Percentiles rank a stretch among this genome's conserved stretches.
These are phyloP conservation scores for Calophaca sinica DNA, from an alignment of 306 rosid genomes.

Conservation along the genomic window DNA sequence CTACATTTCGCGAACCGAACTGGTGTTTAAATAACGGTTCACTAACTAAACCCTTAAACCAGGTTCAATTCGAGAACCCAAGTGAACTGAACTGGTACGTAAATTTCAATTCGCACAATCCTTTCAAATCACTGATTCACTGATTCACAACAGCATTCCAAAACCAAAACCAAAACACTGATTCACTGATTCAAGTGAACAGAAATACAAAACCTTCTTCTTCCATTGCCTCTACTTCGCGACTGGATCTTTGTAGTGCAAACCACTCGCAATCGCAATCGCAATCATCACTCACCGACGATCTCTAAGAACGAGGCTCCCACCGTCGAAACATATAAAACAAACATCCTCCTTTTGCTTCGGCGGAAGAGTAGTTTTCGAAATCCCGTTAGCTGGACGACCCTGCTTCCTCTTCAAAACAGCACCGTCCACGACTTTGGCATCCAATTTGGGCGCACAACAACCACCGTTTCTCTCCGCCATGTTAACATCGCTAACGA, in stretches of 20 bases:
- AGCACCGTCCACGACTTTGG: slow-evolving; percentile 43
- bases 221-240: too few species aligned
- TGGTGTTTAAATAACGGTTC: too few species aligned
- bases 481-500: slow-evolving; percentile 35
- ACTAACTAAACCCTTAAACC: too few species aligned
- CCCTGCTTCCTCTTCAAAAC: slow-evolving; percentile 70
- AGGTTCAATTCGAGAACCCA: too few species aligned
- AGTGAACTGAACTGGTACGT: too few species aligned
- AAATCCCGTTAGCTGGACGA: slow-evolving; percentile 70
- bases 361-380: slow-evolving; percentile 52
- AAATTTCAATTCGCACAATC: too few species aligned
- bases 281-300: slow-evolving; percentile 75
- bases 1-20: too few species aligned
- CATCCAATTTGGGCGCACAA: slow-evolving; percentile 36
- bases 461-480: slow-evolving; percentile 22
- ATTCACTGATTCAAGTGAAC: too few species aligned
- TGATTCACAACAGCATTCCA: too few species aligned
- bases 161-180: too few species aligned
- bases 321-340: slow-evolving; percentile 97
- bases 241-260: background rate
- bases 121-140: too few species aligned
- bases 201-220: too few species aligned
- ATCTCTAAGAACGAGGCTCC: slow-evolving; percentile 97
- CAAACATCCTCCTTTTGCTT: slow-evolving; percentile 74
- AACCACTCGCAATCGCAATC: slow-evolving; percentile 5